A percentile compares a stretch with the other conserved stretches of the same genome.
These are phyloP conservation scores for Taiozyma onychis DNA, from an alignment of 1,139 yeast genomes.

Conservation along the genomic window DNA sequence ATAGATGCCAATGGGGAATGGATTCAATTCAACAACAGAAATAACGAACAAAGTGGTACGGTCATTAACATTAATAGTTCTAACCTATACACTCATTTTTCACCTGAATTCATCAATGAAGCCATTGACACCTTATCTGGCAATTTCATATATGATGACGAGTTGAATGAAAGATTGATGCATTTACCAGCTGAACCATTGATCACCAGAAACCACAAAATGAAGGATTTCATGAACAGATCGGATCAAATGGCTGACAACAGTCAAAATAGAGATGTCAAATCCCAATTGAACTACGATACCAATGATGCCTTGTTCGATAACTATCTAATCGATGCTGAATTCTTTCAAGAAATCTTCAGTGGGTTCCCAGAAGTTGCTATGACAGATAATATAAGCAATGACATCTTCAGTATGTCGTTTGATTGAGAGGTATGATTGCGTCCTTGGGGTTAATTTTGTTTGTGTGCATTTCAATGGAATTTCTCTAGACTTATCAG, in stretches of 20 bases:
- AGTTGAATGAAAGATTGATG: background rate
- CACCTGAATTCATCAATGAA: background rate
- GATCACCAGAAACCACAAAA: background rate
- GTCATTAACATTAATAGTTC: background rate
- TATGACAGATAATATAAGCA: background rate
- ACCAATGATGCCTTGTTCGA: background rate
- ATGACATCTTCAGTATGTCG: background rate
- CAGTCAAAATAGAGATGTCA: background rate
- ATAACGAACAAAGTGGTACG: background rate
- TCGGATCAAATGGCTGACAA: background rate
- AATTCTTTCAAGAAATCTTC: background rate
- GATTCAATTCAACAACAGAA: constrained; percentile 10
- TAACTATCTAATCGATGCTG: background rate
- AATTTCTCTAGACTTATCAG: background rate
- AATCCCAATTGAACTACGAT: background rate
- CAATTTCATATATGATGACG: background rate
- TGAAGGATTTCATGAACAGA: background rate
- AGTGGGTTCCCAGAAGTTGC: background rate
- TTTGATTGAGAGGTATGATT: background rate
- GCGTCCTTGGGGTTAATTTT: too few relatives aligned
- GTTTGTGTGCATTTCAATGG: background rate
- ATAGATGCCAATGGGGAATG: constrained; percentile 9
- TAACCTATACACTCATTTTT: background rate
- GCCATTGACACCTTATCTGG: background rate
- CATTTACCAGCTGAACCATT: background rate